phyloP scores from a whole-genome alignment of 208 protist species.

The Phytomonas francai region DNA sequence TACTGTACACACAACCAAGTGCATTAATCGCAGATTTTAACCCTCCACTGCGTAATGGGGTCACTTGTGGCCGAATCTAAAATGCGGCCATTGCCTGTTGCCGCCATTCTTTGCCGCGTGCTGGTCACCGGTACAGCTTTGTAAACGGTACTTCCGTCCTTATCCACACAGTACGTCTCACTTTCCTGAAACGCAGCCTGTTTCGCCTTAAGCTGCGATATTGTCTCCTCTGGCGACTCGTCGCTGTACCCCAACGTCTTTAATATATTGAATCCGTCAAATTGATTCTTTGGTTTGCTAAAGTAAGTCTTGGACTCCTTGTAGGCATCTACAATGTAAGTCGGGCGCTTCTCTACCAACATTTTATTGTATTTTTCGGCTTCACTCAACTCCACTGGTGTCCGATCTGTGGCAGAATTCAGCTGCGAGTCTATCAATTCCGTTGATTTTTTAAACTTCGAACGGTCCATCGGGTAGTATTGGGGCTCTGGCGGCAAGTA shows the following conservation, averaged over 20 bases:
- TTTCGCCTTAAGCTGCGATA: constrained; percentile 42
- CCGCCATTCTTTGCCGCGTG: background rate
- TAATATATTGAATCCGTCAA: constrained; percentile 68
- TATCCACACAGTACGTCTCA: constrained; percentile 62
- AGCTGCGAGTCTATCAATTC: constrained; percentile 61
- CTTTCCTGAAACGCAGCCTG: constrained; percentile 26
- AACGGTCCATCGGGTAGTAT: constrained; percentile 45
- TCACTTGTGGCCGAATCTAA: constrained; percentile 24
- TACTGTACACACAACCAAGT: background rate
- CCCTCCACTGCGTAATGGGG: constrained; percentile 54
- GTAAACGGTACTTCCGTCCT: constrained; percentile 74
- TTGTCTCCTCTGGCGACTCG: constrained; percentile 37
- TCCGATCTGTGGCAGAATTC: constrained; percentile 22
- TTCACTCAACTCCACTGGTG: constrained; percentile 20
- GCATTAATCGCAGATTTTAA: constrained; percentile 39
- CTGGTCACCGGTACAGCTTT: constrained; percentile 25
- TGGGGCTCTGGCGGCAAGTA: constrained; percentile 45
- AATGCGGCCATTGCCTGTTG: constrained; percentile 19
- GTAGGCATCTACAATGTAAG: constrained; percentile 15
- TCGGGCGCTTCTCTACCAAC: constrained; percentile 14
- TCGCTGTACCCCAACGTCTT: constrained; percentile 42
- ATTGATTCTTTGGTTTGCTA: constrained; percentile 82
- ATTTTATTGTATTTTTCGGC: constrained; percentile 1
- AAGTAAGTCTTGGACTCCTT: constrained; percentile 17
- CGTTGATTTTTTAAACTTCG: constrained; percentile 47